Evolutionary conservation across 805 yeast genomes (phyloP).

Genomic region (Kuraishia capsulata): DNA sequence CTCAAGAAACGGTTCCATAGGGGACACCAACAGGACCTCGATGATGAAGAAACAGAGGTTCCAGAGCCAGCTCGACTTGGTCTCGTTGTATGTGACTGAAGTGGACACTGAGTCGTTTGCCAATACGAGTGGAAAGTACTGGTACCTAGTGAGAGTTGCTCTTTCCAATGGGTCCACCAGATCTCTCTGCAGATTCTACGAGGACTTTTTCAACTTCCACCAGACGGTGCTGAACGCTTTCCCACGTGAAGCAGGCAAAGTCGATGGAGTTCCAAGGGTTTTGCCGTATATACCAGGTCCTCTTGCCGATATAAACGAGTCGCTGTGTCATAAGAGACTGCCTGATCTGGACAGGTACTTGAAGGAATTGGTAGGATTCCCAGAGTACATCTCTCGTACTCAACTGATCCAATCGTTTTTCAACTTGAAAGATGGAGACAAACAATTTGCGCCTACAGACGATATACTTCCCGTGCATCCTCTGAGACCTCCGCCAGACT

Average conservation of each 20-base stretch:
- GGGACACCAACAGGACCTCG: neutral
- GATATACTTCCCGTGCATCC: conserved; percentile 17
- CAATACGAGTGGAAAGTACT: conserved; percentile 78
- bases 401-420: conserved; percentile 64
- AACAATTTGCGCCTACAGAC: conserved; percentile 24
- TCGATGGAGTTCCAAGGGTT: conserved; percentile 63
- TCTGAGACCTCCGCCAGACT: conserved; percentile 19
- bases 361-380: conserved; percentile 54
- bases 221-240: conserved; percentile 71
- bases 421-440: conserved; percentile 56
- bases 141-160: conserved; percentile 69
- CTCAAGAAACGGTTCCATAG: conserved; percentile 5
- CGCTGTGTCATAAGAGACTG: conserved; percentile 42
- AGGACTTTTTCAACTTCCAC: conserved; percentile 93
- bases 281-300: conserved; percentile 97
- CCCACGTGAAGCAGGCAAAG: conserved; percentile 88
- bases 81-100: conserved; percentile 29
- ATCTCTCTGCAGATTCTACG: conserved; percentile 79
- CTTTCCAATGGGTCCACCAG: conserved; percentile 62
- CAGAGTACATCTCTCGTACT: conserved; percentile 65
- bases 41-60: neutral
- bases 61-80: conserved; percentile 5
- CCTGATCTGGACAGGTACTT: conserved; percentile 46
- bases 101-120: conserved; percentile 77
- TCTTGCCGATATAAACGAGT: conserved; percentile 79